A percentile compares a stretch with the other conserved stretches of the same genome.
These are phyloP conservation scores for Cladophialophora bantiana DNA, from an alignment of 2,329 filamentous ascomycete genomes.

Conservation along the genomic window DNA sequence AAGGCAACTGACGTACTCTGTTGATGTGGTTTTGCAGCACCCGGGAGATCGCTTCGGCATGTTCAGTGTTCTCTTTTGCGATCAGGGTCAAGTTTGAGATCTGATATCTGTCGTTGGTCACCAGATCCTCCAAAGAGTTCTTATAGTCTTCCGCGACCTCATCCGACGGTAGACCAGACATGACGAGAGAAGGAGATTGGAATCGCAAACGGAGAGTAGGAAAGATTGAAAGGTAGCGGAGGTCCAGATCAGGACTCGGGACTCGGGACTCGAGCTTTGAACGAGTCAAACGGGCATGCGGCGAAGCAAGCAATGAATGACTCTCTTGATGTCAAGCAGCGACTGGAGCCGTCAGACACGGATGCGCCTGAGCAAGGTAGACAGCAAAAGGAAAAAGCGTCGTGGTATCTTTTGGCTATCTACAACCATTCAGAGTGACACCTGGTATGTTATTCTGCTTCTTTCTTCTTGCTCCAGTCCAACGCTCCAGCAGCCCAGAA, in stretches of 20 bases:
- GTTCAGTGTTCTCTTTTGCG: slow-evolving; percentile 94
- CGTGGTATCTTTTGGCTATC: slow-evolving; percentile 43
- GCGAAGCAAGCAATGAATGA: slow-evolving; percentile 16
- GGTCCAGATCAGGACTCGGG: slow-evolving; percentile 12
- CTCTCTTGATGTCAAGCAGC: slow-evolving; percentile 24
- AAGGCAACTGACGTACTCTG: slow-evolving; percentile 71
- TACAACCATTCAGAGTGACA: slow-evolving; percentile 28
- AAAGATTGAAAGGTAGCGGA: slow-evolving; percentile 23
- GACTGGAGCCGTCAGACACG: slow-evolving; percentile 27
- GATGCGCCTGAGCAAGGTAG: slow-evolving; percentile 26
- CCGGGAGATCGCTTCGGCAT: slow-evolving; percentile 90
- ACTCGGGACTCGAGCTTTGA: slow-evolving; percentile 26
- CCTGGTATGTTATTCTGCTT: slow-evolving; percentile 20
- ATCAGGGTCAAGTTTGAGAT: slow-evolving; percentile 98
- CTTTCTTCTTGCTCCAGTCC: slow-evolving; percentile 16
- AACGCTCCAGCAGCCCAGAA: slow-evolving; percentile 17
- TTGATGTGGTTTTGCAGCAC: slow-evolving; percentile 92
- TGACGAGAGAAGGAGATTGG: slow-evolving; percentile 54
- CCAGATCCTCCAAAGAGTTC: slow-evolving; percentile 89
- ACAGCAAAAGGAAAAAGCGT: slow-evolving; percentile 39
- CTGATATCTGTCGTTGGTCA: slow-evolving; percentile 88
- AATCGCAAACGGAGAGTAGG: slow-evolving; percentile 27
- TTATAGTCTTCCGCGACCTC: slow-evolving; percentile 96
- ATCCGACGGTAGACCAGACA: slow-evolving; percentile 71
- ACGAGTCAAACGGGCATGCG: slow-evolving; percentile 31